A percentile compares a stretch with the other conserved stretches of the same genome.
phyloP scores from a whole-genome alignment of 108 stramenopile genomes.

The Skeletonema marinoi region DNA sequence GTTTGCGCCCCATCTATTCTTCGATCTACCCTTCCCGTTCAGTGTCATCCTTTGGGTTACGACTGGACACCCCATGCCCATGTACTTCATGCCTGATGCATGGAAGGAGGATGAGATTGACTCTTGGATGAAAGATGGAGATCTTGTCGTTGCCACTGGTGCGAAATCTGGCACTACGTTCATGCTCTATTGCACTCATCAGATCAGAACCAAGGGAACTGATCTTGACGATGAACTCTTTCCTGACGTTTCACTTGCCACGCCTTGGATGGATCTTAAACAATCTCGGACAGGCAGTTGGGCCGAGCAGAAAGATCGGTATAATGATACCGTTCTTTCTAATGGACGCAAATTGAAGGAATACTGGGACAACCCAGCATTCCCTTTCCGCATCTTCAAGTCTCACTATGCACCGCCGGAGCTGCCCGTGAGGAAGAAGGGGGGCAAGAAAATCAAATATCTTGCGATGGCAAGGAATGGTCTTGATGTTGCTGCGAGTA shows the following conservation, averaged over 20 bases:
- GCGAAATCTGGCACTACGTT: constrained; percentile 47
- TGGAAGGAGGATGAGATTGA: constrained; percentile 47
- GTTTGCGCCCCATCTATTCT: constrained; percentile 35
- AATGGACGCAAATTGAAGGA: constrained; percentile 37
- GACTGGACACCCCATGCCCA: constrained; percentile 48
- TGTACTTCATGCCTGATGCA: constrained; percentile 35
- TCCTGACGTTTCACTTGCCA: constrained; percentile 35
- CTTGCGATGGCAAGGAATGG: constrained; percentile 52
- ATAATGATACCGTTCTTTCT: constrained; percentile 43
- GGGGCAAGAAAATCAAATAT: constrained; percentile 49
- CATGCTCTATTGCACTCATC: constrained; percentile 54
- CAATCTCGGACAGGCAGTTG: constrained; percentile 41
- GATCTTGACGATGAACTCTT: constrained; percentile 40
- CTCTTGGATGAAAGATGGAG: constrained; percentile 46
- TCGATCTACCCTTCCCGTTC: constrained; percentile 36
- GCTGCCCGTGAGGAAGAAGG: constrained; percentile 35
- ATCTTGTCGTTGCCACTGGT: constrained; percentile 49
- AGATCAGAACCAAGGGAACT: constrained; percentile 49
- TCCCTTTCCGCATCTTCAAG: constrained; percentile 61
- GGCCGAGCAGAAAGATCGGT: constrained; percentile 41
- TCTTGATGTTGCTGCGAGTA: constrained; percentile 42
- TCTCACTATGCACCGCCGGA: constrained; percentile 40
- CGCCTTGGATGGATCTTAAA: constrained; percentile 46
- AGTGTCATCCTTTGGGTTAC: constrained; percentile 51
- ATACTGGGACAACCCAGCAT: constrained; percentile 48